These are phyloP conservation scores for Metarhizium album DNA, from an alignment of 2,329 filamentous ascomycete species.

Conservation along the genomic window DNA sequence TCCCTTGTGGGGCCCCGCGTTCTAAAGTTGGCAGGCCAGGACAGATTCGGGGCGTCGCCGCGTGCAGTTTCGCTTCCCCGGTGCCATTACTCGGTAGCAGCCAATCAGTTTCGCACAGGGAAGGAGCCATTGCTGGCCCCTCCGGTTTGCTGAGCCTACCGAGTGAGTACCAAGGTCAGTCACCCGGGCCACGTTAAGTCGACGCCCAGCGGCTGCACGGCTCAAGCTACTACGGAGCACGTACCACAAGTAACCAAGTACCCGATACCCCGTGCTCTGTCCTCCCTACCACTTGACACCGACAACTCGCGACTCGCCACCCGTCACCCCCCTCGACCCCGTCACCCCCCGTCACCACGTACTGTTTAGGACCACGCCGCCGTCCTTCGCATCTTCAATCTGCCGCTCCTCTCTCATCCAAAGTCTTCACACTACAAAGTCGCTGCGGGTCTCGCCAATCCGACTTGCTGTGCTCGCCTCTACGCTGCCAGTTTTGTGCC, in stretches of 20 bases:
- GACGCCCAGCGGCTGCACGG: background rate
- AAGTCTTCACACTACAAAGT: constrained; percentile 1
- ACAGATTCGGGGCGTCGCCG: too few relatives aligned
- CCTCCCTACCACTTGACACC: background rate
- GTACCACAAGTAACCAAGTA: background rate
- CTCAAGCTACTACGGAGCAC: background rate
- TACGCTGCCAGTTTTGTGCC: background rate
- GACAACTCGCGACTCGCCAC: too few relatives aligned
- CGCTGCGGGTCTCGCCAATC: background rate
- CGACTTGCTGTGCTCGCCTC: background rate
- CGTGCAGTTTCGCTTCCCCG: too few relatives aligned
- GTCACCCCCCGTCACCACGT: constrained; percentile 1
- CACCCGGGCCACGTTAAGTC: too few relatives aligned
- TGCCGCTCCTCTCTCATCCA: background rate
- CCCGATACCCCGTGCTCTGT: background rate
- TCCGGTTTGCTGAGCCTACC: too few relatives aligned
- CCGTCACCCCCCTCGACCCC: too few relatives aligned
- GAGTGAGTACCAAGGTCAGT: too few relatives aligned
- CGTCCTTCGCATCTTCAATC: background rate
- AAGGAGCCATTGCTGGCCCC: too few relatives aligned
- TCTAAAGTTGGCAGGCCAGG: too few relatives aligned
- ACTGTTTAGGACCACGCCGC: constrained; percentile 3
- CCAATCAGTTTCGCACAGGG: too few relatives aligned
- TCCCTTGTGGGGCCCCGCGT: background rate
- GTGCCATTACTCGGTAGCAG: too few relatives aligned